Conservation (phyloP, 345 rosid genomes). For the Linum trigynum region DNA sequence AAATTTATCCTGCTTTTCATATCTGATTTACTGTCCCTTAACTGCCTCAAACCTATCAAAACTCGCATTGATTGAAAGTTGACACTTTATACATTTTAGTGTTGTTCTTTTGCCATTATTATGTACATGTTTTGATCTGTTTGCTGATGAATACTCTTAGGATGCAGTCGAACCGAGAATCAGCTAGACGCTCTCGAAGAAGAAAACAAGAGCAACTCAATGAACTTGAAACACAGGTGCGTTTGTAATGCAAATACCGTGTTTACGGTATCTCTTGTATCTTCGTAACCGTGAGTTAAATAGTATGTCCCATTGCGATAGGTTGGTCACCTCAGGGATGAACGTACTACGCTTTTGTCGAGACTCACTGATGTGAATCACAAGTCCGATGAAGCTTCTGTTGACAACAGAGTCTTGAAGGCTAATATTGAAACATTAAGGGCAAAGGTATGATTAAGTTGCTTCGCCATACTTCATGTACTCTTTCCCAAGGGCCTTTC, state of each 20-base stretch:
- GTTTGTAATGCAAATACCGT: neutral
- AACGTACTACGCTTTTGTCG: conserved; percentile 56
- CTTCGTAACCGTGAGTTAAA: neutral
- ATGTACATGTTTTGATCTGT: neutral
- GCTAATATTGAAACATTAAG: conserved; percentile 91
- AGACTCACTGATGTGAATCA: conserved; percentile 63
- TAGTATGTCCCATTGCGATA: conserved; percentile 18
- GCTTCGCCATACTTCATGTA: neutral
- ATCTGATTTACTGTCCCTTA: neutral
- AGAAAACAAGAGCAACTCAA: conserved; percentile 78
- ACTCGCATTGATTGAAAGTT: neutral
- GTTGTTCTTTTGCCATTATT: neutral
- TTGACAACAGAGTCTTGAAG: conserved; percentile 82
- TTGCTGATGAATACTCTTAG: conserved; percentile 27
- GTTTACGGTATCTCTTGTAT: neutral
- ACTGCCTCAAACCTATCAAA: neutral
- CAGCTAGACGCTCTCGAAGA: conserved; percentile 94
- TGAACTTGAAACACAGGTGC: conserved; percentile 90
- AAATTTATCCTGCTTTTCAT: neutral
- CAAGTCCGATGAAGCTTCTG: conserved; percentile 67
- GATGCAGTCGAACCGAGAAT: conserved; percentile 96
- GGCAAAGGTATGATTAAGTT: conserved; percentile 52
- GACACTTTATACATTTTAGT: too few species aligned
- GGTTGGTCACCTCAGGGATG: conserved; percentile 79
- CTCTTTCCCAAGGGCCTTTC: neutral